These are phyloP conservation scores for Alternaria gaisen DNA, from an alignment of 2,329 filamentous ascomycete genomes.

Conservation along the genomic window DNA sequence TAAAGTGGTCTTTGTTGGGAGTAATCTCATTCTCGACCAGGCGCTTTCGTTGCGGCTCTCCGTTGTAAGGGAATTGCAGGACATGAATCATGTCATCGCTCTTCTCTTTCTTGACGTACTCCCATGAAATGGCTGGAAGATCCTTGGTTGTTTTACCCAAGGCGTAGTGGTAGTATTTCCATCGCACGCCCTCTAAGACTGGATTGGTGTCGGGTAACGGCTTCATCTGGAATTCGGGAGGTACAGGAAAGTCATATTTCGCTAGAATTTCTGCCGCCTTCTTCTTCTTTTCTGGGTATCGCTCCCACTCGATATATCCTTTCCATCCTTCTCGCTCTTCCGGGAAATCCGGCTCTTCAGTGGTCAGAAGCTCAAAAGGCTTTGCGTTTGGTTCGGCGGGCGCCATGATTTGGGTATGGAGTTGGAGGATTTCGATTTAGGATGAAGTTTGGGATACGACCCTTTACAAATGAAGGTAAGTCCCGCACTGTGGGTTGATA, in stretches of 20 bases:
- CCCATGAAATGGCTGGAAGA: slow-evolving; percentile 65
- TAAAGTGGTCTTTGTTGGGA: slow-evolving; percentile 69
- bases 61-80: slow-evolving; percentile 59
- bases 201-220: slow-evolving; percentile 57
- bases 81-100: slow-evolving; percentile 58
- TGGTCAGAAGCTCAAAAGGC: slow-evolving; percentile 37
- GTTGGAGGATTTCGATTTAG: background rate
- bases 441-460: background rate
- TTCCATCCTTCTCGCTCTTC: slow-evolving; percentile 59
- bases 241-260: slow-evolving; percentile 60
- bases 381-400: slow-evolving; percentile 44
- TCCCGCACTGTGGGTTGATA: background rate
- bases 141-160: slow-evolving; percentile 50
- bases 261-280: slow-evolving; percentile 65
- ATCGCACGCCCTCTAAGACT: slow-evolving; percentile 55
- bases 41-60: slow-evolving; percentile 58
- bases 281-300: slow-evolving; percentile 71
- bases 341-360: slow-evolving; percentile 47
- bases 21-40: slow-evolving; percentile 69
- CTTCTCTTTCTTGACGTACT: slow-evolving; percentile 57
- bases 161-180: slow-evolving; percentile 59
- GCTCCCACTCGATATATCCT: slow-evolving; percentile 62
- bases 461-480: background rate
- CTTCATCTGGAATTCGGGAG: slow-evolving; percentile 55
- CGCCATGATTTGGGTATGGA: slow-evolving; percentile 32